These are phyloP conservation scores for Candida fluviatilis DNA, from an alignment of 805 yeast genomes.

Conservation along the genomic window DNA sequence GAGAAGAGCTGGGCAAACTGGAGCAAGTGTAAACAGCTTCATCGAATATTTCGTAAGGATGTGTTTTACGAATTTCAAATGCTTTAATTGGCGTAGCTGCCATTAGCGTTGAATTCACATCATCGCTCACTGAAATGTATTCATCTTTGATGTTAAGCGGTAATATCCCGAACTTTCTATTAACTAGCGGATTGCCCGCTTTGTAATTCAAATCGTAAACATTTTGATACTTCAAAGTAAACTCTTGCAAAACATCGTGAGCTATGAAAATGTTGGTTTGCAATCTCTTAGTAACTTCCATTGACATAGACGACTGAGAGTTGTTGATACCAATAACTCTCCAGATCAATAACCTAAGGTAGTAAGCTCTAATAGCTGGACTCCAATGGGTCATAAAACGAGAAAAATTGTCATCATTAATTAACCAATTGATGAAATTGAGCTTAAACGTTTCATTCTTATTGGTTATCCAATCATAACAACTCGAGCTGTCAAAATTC, in stretches of 20 bases:
- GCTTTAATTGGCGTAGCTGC: slow-evolving; percentile 17
- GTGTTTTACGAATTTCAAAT: slow-evolving; percentile 44
- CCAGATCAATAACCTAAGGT: slow-evolving; percentile 65
- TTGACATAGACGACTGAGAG: slow-evolving; percentile 29
- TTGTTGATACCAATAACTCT: slow-evolving; percentile 46
- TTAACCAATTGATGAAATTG: slow-evolving; percentile 52
- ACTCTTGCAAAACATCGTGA: slow-evolving; percentile 20
- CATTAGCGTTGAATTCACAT: slow-evolving; percentile 6
- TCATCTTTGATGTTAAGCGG: slow-evolving; percentile 26
- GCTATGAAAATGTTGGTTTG: slow-evolving; percentile 27
- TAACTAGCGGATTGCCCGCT: slow-evolving; percentile 41
- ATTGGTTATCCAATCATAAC: slow-evolving; percentile 36
- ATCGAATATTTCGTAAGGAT: slow-evolving; percentile 62
- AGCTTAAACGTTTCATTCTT: slow-evolving; percentile 40
- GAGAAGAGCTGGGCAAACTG: slow-evolving; percentile 12
- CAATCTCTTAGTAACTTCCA: slow-evolving; percentile 26
- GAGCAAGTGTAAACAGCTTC: slow-evolving; percentile 53
- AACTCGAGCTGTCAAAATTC: slow-evolving; percentile 3
- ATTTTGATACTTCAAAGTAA: slow-evolving; percentile 21
- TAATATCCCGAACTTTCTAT: slow-evolving; percentile 45
- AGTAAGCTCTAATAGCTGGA: slow-evolving; percentile 70
- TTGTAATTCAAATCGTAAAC: slow-evolving; percentile 18
- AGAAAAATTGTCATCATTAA: slow-evolving; percentile 48
- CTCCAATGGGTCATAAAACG: slow-evolving; percentile 72
- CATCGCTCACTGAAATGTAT: slow-evolving; percentile 12